Evolutionary conservation across 805 yeast genomes (phyloP), one percentile per base, ranked within the genome.

Genomic region (Saccharomycodes ludwigii): DNA sequence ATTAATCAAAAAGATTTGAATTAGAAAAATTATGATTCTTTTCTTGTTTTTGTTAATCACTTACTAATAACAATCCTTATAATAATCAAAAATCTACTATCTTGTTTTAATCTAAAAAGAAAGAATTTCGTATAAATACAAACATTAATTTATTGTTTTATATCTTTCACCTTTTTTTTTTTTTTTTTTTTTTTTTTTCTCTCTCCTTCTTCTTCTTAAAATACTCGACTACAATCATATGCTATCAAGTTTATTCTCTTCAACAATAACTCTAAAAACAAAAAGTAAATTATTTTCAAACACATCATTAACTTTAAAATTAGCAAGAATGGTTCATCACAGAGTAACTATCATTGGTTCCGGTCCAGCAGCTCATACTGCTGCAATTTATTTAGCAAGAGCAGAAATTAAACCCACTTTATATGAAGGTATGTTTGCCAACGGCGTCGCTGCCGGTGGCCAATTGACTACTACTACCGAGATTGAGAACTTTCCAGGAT

Each of bases 361-460:
- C 34, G 98, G 98, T 47, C 98, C 98, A 35, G 98, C 98, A 36
- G 98, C 96, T 34, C 95, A 91, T 69, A 91, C 98, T 27, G 98
- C 98, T 31, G 98, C 98, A 43, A 83, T 91, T 58, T 91, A 91
- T 60, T 67, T 91, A 34, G 78, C 97, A 19, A 78, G 98, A 61
- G 98, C 98, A 26, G 98, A 91, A 67, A 73, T 85, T 53, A 76
- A 80, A 60, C 96, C 98, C 16, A 76, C 81, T 19, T 59, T 91
- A 47, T 91, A 85, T 62, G 98, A 91, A 64, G 98, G 98, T 50
- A 67, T 88, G 79, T 48, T 65, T 37, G 98, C 98, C 43, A 91
- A 91, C 60, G 98, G 98, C 46, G 71, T 88, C 46, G 98, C 98
- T 33, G 95, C 98, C 18, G 98, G 98, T 49, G 98, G 98, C 39